Conservation (phyloP, 495 filamentous ascomycete species). For the Cladorrhinum samala region DNA sequence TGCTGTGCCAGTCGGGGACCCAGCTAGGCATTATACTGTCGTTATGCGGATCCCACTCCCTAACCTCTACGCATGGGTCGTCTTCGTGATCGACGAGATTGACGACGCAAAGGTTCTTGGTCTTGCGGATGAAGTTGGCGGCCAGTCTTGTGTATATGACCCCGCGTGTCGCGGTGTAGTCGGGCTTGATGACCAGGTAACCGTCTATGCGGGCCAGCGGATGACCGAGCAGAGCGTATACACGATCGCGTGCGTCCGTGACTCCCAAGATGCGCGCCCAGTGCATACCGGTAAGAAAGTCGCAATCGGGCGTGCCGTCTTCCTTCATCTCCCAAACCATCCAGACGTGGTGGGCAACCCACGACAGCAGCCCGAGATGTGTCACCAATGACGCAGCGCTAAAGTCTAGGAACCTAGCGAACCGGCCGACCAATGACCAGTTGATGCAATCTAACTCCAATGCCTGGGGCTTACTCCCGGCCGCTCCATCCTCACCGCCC, state of each 20-base stretch:
- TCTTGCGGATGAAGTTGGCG: constrained; percentile 11
- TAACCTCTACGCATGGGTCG: constrained; percentile 1
- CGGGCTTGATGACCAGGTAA: constrained; percentile 10
- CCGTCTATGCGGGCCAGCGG: constrained; percentile 8
- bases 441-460: constrained; percentile 10
- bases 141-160: constrained; percentile 16
- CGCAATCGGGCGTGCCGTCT: constrained; percentile 11
- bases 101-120: constrained; percentile 6
- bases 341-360: constrained; percentile 12
- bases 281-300: constrained; percentile 17
- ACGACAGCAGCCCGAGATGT: constrained; percentile 12
- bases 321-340: constrained; percentile 14
- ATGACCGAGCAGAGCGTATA: constrained; percentile 13
- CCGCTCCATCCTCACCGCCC: too few species aligned
- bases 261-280: constrained; percentile 16
- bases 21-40: constrained; percentile 15
- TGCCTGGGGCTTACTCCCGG: too few species aligned
- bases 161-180: constrained; percentile 16
- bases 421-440: constrained; percentile 13
- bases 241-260: constrained; percentile 15
- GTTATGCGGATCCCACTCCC: constrained; percentile 9
- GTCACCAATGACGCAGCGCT: constrained; percentile 14
- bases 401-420: constrained; percentile 12
- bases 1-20: constrained; percentile 19
- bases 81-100: constrained; percentile 17